phyloP scores from a whole-genome alignment of 768 basidiomycete species.

The Asterophora parasitica region DNA sequence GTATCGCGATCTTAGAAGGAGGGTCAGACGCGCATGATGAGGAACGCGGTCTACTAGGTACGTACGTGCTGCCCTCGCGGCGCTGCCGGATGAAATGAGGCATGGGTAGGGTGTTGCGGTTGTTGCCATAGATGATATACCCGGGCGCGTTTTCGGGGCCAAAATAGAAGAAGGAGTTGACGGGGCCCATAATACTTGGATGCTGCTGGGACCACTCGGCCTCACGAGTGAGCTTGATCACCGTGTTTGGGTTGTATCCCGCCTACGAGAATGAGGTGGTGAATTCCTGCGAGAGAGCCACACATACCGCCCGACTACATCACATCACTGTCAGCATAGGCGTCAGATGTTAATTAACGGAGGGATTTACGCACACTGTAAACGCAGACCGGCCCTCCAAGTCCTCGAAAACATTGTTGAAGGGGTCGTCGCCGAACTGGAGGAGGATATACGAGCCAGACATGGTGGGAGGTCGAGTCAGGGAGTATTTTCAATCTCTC shows the following conservation, averaged over 20 bases:
- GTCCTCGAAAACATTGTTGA: conserved; percentile 59
- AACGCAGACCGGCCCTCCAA: conserved; percentile 60
- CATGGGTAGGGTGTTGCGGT: conserved; percentile 52
- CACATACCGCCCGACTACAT: conserved; percentile 12
- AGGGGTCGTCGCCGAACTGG: conserved; percentile 63
- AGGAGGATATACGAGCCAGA: conserved; percentile 42
- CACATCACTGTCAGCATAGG: neutral
- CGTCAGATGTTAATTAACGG: conserved; percentile 14
- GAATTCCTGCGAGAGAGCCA: neutral
- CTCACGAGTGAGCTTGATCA: conserved; percentile 64
- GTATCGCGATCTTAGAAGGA: conserved; percentile 56
- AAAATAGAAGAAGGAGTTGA: conserved; percentile 69
- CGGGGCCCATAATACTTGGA: conserved; percentile 75
- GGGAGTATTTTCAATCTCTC: conserved; percentile 9
- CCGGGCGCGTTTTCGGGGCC: conserved; percentile 61
- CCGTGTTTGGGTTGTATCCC: conserved; percentile 51
- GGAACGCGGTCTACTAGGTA: neutral
- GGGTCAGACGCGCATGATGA: conserved; percentile 5
- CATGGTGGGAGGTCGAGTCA: conserved; percentile 18
- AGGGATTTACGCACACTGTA: conserved; percentile 48
- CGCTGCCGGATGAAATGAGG: conserved; percentile 50
- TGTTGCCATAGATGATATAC: conserved; percentile 66
- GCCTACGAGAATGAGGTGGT: conserved; percentile 32
- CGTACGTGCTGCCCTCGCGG: conserved; percentile 60
- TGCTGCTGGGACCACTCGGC: conserved; percentile 62